Percentiles rank a stretch among this genome's conserved stretches.
phyloP scores from a whole-genome alignment of 2,329 filamentous ascomycete genomes.

The Beauveria brongniartii region DNA sequence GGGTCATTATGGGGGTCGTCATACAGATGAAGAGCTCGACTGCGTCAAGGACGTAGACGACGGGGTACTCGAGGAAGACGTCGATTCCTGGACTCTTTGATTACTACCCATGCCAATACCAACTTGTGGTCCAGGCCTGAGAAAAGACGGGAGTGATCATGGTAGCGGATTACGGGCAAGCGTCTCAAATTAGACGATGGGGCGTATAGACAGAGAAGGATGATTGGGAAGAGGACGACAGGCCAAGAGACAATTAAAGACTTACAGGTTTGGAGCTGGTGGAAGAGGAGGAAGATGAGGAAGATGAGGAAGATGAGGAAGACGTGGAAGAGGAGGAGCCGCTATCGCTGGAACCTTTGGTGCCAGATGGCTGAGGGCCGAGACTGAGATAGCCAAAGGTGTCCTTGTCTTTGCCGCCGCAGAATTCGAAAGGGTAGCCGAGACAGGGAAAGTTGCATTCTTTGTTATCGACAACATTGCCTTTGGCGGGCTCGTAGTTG shows the following conservation, averaged over 20 bases:
- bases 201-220: background rate
- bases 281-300: slow-evolving; percentile 15
- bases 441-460: slow-evolving; percentile 55
- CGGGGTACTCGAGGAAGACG: slow-evolving; percentile 19
- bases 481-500: slow-evolving; percentile 51
- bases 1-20: background rate
- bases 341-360: slow-evolving; percentile 23
- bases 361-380: slow-evolving; percentile 47
- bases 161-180: background rate
- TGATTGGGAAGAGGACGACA: background rate
- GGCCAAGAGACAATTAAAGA: background rate
- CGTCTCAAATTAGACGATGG: slow-evolving; percentile 3
- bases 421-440: slow-evolving; percentile 59
- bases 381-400: slow-evolving; percentile 60
- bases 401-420: slow-evolving; percentile 45
- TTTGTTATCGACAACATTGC: slow-evolving; percentile 28
- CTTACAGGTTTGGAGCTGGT: slow-evolving; percentile 10
- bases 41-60: slow-evolving; percentile 33
- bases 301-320: slow-evolving; percentile 14
- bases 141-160: background rate
- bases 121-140: slow-evolving; percentile 9
- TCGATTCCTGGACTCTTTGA: slow-evolving; percentile 25
- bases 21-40: slow-evolving; percentile 15
- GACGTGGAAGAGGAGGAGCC: background rate
- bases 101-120: slow-evolving; percentile 19